Evolutionary conservation across 2,329 filamentous ascomycete genomes (phyloP).

Genomic region (Celoporthe dispersa): DNA sequence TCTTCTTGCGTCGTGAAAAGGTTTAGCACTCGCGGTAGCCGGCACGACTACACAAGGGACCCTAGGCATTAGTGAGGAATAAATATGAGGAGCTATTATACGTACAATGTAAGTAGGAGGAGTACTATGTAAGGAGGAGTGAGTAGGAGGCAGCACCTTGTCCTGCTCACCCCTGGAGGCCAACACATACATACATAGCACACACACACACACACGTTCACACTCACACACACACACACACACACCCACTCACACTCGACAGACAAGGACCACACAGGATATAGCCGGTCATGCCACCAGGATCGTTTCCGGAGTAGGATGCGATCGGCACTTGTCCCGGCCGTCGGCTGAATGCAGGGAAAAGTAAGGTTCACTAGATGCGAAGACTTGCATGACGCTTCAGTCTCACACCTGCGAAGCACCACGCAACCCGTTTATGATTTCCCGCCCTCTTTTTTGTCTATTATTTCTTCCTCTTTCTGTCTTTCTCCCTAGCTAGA

Average conservation of each 20-base stretch:
- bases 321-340: slow-evolving; percentile 1
- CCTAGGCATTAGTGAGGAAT: background rate
- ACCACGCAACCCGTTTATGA: background rate
- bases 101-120: background rate
- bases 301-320: background rate
- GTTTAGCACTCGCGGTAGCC: background rate
- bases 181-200: background rate
- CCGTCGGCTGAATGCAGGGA: background rate
- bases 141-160: background rate
- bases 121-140: background rate
- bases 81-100: background rate
- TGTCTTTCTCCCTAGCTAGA: background rate
- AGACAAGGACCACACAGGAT: background rate
- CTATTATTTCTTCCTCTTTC: background rate
- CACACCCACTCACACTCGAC: background rate
- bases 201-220: background rate
- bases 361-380: background rate
- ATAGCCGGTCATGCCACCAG: background rate
- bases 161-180: background rate
- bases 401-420: background rate
- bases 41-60: background rate
- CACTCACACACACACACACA: background rate
- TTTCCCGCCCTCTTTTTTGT: background rate
- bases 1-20: background rate
- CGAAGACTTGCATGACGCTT: background rate